Evolutionary conservation across 495 filamentous ascomycete species (phyloP), one percentile per base, ranked within the genome.

Genomic region (Penicillium paxilli): DNA sequence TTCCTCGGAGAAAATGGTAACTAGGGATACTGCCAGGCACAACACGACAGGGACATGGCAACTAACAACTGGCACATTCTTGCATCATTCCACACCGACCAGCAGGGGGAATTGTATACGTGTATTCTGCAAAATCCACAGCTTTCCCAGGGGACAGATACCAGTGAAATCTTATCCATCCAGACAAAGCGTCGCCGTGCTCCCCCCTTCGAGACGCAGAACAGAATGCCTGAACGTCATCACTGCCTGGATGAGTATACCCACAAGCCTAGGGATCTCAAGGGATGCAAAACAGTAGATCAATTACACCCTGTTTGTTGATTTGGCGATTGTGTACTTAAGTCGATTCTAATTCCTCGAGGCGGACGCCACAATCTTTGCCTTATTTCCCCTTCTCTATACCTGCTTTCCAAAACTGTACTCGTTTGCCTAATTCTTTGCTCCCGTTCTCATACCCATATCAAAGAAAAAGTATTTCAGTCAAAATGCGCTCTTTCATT

Each of bases 31-130:
- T 40, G 35, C 37, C 51, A 44, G 40, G 40, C 49, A 55, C 44
- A 32, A 45, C 52, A 22, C 5, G 42, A 16, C 26, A 41, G 32
- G 47, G 35, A 55, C 40, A 52, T 49, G 30, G 55, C 40, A 59
- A 60, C 50, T 49, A 25, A 53, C 40, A 59, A 60, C 50, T 60
- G 55, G 64, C 55, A 58, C 58, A 67, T 67, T 62, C 53, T 52
- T 55, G 23, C n/a, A 11, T 22, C 64, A 67, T 64, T 64, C 64
- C 64, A 49, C 12, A 41, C 21, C 37, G 57, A 60, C 52, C 28
- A 37, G 53, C 53, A 58, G n/a, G 33, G 26, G 51, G 22, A 17
- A 16, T 11, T 20, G 4, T 35, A 17, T 16, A 21, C 32, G 46
- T 38, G 24, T 21, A 32, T 2, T 4, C n/a, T 42, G 7, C 22